These are phyloP conservation scores for Miscanthus lutarioriparius DNA, from an alignment of 176 grass and related monocot genomes.

Conservation along the genomic window DNA sequence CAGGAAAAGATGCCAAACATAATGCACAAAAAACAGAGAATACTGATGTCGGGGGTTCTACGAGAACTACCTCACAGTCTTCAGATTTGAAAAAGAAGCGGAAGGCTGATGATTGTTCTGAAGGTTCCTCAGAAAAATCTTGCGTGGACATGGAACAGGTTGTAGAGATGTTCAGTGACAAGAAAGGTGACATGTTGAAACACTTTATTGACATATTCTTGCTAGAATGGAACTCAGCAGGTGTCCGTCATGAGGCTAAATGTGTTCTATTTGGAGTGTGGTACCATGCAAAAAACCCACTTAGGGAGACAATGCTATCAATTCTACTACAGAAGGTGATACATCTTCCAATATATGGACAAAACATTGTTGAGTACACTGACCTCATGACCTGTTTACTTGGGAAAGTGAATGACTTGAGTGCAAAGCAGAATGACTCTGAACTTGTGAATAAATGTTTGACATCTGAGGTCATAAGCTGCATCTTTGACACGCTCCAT, in stretches of 20 bases:
- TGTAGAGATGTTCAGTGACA: conserved; percentile 69
- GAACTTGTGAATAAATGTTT: conserved; percentile 76
- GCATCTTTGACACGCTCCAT: conserved; percentile 90
- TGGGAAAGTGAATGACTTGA: conserved; percentile 69
- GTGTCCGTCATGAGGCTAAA: conserved; percentile 93
- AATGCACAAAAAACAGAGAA: conserved; percentile 54
- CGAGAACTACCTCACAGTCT: conserved; percentile 54
- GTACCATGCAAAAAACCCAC: conserved; percentile 71
- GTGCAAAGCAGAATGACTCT: conserved; percentile 63
- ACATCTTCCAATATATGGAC: conserved; percentile 82
- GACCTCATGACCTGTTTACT: conserved; percentile 85
- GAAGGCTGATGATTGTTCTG: conserved; percentile 70
- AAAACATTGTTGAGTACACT: conserved; percentile 93
- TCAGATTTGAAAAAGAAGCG: conserved; percentile 84
- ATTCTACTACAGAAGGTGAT: conserved; percentile 77
- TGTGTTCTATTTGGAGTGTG: conserved; percentile 86
- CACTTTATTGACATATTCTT: conserved; percentile 84
- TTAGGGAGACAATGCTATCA: conserved; percentile 73
- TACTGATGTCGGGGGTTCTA: conserved; percentile 48
- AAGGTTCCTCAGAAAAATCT: conserved; percentile 75
- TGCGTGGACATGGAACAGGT: conserved; percentile 92
- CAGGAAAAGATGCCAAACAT: conserved; percentile 77
- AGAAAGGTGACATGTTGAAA: conserved; percentile 65
- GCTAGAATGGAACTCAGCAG: conserved; percentile 90
- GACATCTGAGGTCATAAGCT: conserved; percentile 73